Conservation (phyloP, 441 rosid genomes). For the Lepidium campestre region DNA sequence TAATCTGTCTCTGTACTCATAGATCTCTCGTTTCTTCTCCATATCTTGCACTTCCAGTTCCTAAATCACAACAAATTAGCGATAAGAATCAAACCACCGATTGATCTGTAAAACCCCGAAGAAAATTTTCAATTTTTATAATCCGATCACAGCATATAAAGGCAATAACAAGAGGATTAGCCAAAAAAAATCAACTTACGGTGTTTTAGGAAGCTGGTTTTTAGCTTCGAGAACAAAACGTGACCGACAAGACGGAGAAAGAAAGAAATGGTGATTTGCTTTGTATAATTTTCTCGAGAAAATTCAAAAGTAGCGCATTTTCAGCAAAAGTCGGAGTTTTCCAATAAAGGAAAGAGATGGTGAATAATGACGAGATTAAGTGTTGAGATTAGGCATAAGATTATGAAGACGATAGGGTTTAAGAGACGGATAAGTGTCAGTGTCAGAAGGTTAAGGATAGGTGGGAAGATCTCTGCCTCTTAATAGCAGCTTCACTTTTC, state of each 20-base stretch:
- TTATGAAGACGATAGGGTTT: background rate
- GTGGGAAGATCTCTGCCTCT: conserved; percentile 19
- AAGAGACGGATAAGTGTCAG: conserved; percentile 10
- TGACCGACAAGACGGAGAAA: conserved; percentile 36
- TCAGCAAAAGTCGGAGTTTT: background rate
- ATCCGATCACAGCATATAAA: background rate
- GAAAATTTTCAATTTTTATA: background rate
- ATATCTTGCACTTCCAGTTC: conserved; percentile 24
- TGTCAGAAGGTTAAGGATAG: conserved; percentile 1
- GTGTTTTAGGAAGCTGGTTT: background rate
- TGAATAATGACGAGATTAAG: background rate
- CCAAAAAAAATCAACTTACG: background rate
- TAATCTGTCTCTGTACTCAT: conserved; percentile 62
- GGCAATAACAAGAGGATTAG: background rate
- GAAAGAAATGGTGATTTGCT: conserved; percentile 28
- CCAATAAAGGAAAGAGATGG: conserved; percentile 3
- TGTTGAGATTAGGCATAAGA: background rate
- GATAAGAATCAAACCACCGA: background rate
- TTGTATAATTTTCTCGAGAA: conserved; percentile 10
- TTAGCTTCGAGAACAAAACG: conserved; percentile 17
- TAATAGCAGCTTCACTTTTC: background rate
- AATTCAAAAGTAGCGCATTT: background rate
- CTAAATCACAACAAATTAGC: background rate
- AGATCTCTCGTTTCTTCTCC: conserved; percentile 46
- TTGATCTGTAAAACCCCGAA: background rate